phyloP scores from a whole-genome alignment of 2,329 filamentous ascomycete genomes.

The Nothophoma quercina region DNA sequence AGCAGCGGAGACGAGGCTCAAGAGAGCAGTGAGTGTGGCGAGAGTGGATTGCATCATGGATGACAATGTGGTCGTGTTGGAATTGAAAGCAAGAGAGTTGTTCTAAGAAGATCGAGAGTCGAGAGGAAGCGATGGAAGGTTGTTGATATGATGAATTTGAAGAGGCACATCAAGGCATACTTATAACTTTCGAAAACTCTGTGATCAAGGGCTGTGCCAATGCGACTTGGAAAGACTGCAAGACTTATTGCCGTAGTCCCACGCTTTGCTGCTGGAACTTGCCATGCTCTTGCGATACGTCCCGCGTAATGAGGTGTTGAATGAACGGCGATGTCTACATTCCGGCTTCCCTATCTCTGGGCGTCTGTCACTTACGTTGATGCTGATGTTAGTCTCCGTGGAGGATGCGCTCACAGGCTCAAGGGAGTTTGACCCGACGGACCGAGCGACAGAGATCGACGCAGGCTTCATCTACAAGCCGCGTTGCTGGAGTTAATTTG shows the following conservation, averaged over 20 bases:
- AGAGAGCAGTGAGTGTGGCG: constrained; percentile 16
- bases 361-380: constrained; percentile 1
- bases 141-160: neutral
- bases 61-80: neutral
- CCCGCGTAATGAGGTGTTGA: neutral
- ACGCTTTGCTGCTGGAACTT: neutral
- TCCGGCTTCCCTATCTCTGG: constrained; percentile 1
- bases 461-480: neutral
- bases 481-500: neutral
- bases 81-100: neutral
- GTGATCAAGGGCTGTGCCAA: neutral
- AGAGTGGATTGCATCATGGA: constrained; percentile 24
- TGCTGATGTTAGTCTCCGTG: neutral
- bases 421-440: neutral
- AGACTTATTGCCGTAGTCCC: neutral
- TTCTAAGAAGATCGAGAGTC: neutral
- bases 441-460: neutral
- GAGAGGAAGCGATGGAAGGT: neutral
- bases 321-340: neutral
- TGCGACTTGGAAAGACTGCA: neutral
- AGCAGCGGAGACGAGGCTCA: constrained; percentile 21
- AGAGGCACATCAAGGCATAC: neutral
- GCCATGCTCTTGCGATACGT: neutral
- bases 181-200: constrained; percentile 5
- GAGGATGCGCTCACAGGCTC: neutral